Conservation (phyloP, 192 early-diverging fungal species). For the Diversispora epigaea region DNA sequence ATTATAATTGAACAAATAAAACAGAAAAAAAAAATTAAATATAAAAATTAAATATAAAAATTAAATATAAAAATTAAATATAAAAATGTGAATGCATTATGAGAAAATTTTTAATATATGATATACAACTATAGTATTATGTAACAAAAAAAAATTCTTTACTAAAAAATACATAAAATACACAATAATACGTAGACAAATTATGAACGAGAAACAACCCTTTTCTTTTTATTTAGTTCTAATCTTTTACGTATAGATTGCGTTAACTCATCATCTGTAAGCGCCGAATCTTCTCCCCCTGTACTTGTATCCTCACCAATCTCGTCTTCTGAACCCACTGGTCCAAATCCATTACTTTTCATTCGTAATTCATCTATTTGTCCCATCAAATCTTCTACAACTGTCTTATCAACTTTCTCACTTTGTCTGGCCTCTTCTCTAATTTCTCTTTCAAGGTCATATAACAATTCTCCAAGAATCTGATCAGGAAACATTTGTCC, state of each 20-base stretch:
- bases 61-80: too few species aligned
- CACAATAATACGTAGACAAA: too few species aligned
- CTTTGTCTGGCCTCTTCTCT: conserved; percentile 20
- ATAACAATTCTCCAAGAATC: conserved; percentile 26
- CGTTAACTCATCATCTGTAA: conserved; percentile 10
- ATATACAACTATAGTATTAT: too few species aligned
- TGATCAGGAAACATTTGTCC: conserved; percentile 33
- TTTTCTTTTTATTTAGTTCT: neutral
- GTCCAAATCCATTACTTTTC: conserved; percentile 15
- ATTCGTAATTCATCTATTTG: conserved; percentile 22
- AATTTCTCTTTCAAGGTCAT: conserved; percentile 27
- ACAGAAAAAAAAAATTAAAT: too few species aligned
- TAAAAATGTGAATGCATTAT: too few species aligned
- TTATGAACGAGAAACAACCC: too few species aligned
- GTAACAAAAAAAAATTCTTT: too few species aligned
- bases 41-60: too few species aligned
- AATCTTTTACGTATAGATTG: neutral
- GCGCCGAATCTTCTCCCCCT: neutral
- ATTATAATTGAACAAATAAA: too few species aligned
- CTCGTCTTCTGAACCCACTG: conserved; percentile 7
- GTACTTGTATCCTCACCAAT: neutral
- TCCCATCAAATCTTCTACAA: conserved; percentile 26
- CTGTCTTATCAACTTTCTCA: conserved; percentile 15
- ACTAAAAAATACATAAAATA: too few species aligned
- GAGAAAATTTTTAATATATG: too few species aligned